These are phyloP conservation scores for Physcomitrellopsis africana DNA, from an alignment of 225 moss, liverwort and hornwort species.

Conservation along the genomic window DNA sequence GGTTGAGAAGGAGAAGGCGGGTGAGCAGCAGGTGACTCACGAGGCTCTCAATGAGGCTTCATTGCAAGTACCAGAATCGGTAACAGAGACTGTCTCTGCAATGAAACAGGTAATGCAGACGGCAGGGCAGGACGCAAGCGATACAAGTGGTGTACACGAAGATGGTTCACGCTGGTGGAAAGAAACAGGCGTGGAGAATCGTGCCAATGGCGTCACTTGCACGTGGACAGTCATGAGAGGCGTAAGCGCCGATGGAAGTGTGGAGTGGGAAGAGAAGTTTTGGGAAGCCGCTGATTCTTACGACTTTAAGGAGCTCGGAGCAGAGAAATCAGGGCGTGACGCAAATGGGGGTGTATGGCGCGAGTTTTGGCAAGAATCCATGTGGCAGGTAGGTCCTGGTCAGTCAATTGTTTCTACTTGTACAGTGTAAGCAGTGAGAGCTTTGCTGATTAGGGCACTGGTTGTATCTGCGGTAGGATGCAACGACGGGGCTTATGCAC, in stretches of 20 bases:
- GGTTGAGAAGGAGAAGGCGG: conserved; percentile 63
- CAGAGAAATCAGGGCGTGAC: conserved; percentile 96
- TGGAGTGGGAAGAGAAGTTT: conserved; percentile 46
- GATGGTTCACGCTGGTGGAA: conserved; percentile 97
- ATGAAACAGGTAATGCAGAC: conserved; percentile 71
- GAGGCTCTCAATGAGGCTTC: conserved; percentile 46
- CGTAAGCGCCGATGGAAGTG: conserved; percentile 60
- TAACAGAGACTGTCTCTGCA: conserved; percentile 59
- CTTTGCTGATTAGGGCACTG: background rate
- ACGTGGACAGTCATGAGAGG: conserved; percentile 70
- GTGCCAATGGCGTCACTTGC: conserved; percentile 26
- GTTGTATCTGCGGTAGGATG: conserved; percentile 53
- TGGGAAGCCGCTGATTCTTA: too few species aligned
- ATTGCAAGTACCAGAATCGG: conserved; percentile 56
- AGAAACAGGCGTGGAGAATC: conserved; percentile 74
- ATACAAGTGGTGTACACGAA: conserved; percentile 59
- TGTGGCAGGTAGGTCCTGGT: conserved; percentile 85
- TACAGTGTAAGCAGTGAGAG: conserved; percentile 4
- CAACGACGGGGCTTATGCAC: conserved; percentile 69
- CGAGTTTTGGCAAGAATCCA: conserved; percentile 94
- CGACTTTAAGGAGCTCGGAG: conserved; percentile 38
- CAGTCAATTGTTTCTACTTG: background rate
- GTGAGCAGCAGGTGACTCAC: conserved; percentile 22
- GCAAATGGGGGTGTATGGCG: conserved; percentile 87
- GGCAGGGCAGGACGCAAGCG: conserved; percentile 38